Evolutionary conservation across 768 basidiomycete genomes (phyloP).

Genomic region (Leccinum uliginosum): DNA sequence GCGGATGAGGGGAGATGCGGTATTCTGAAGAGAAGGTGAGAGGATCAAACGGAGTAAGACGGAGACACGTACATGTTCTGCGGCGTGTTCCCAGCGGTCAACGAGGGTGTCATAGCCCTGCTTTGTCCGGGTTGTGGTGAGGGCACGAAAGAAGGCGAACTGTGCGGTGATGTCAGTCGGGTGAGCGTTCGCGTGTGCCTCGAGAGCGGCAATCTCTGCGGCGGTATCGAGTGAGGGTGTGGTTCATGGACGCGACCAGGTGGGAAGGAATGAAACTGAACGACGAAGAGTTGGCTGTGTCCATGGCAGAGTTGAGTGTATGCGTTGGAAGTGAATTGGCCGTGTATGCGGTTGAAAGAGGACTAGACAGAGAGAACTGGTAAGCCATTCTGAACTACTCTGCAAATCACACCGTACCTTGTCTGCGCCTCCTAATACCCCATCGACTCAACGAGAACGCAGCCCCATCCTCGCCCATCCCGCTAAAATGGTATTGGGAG

Average conservation of each 20-base stretch:
- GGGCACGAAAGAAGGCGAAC: conserved; percentile 61
- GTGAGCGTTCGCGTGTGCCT: conserved; percentile 72
- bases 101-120: conserved; percentile 63
- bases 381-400: too few relatives aligned
- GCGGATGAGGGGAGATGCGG: conserved; percentile 61
- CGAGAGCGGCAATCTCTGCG: conserved; percentile 66
- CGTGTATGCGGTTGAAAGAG: not conserved
- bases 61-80: conserved; percentile 65
- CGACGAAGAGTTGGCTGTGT: not conserved
- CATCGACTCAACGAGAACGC: not conserved
- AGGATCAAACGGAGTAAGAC: not conserved
- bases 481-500: too few relatives aligned
- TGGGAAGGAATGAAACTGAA: conserved; percentile 28
- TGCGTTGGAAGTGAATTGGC: not conserved
- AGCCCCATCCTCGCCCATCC: too few relatives aligned
- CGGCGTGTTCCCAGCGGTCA: conserved; percentile 78
- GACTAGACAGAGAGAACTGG: not conserved
- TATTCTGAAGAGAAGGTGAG: conserved; percentile 43
- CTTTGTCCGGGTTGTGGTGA: conserved; percentile 59
- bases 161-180: conserved; percentile 70
- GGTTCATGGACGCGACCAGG: conserved; percentile 23
- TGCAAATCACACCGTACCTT: not conserved
- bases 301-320: not conserved
- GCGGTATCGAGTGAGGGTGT: conserved; percentile 62
- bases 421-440: not conserved